Conservation (phyloP, 768 basidiomycete genomes). For the Tulasnella sp. region DNA sequence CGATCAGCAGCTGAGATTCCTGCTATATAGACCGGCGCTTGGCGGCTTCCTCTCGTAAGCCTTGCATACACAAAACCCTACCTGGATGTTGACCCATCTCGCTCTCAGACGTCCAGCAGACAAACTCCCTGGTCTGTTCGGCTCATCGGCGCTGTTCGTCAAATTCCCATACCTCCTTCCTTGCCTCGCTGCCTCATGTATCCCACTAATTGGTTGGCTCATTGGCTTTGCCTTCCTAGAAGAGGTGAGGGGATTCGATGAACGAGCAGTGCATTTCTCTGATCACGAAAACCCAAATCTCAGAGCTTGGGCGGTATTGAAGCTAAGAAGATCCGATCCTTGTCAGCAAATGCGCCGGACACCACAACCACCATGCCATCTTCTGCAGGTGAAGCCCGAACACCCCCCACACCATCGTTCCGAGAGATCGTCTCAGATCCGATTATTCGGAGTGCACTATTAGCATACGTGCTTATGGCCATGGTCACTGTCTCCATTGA, state of each 20-base stretch:
- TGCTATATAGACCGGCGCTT: slow-evolving; percentile 15
- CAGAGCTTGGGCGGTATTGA: no score
- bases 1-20: neutral
- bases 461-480: slow-evolving; percentile 16
- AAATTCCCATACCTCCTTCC: slow-evolving; percentile 16
- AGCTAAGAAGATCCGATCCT: no score
- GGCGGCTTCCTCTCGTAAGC: slow-evolving; percentile 18
- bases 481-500: slow-evolving; percentile 17
- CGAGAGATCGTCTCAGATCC: slow-evolving; percentile 14
- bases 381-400: no score
- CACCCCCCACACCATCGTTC: neutral
- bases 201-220: slow-evolving; percentile 4
- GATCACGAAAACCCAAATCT: no score
- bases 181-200: slow-evolving; percentile 5
- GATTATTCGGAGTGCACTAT: slow-evolving; percentile 9
- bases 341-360: no score
- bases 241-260: slow-evolving; percentile 16
- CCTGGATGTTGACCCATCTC: neutral
- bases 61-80: neutral
- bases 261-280: no score
- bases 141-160: slow-evolving; percentile 1
- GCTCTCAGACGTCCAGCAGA: neutral
- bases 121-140: slow-evolving; percentile 3
- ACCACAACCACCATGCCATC: no score
- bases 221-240: slow-evolving; percentile 13